Base-by-base conservation (phyloP, 2,329 filamentous ascomycete genomes). In the Calonectria pteridis region DNA sequence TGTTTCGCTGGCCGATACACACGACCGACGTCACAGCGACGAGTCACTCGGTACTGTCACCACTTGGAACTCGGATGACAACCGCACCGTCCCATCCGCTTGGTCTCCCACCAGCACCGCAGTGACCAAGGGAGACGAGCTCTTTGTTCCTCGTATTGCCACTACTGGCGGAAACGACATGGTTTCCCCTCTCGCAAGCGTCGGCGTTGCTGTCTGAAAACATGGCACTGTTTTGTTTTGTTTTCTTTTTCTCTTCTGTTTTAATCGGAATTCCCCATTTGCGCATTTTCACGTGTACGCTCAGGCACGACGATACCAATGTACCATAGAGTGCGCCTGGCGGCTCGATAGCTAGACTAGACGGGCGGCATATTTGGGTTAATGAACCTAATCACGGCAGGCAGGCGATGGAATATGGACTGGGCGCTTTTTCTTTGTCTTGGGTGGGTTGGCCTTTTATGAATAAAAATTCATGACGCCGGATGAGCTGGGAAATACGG, bases 51-150 rank as follows among this genome's bases (percentile, higher is more conserved):
- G 86, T 58, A 88, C 87, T 3, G 82, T 87, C 67, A 89, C 88
- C 66, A 89, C 89, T 6, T 90, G 89, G 84, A 87, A 86, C 70
- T 88, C 84, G 58, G 85, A 86, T 20, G 85, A 87, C 18, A 86
- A 87, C 70, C 85, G 84, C 69, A 89, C 86, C 7, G 77, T 86
- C 55, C 85, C 86, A n/a, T 89, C 88, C 3, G 87, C 84, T 16
- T 87, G 87, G 82, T 90, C 88, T 26, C 86, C 88, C 10, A 85
- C 86, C 67, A 88, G 87, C 79, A 86, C 84, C 11, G 84, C 83
- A 35, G 79, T 83, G 40, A 83, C 82, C 72, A 81, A 82, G 73
- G 71, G 49, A 14, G 85, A 85, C 14, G 86, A 84, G 72, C 81
- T 84, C 62, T 84, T 85, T 64, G 81, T 85, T 65, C 85, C 85